Base-by-base conservation (phyloP, 208 protist genomes). In the Endotrypanum monterogeii region DNA sequence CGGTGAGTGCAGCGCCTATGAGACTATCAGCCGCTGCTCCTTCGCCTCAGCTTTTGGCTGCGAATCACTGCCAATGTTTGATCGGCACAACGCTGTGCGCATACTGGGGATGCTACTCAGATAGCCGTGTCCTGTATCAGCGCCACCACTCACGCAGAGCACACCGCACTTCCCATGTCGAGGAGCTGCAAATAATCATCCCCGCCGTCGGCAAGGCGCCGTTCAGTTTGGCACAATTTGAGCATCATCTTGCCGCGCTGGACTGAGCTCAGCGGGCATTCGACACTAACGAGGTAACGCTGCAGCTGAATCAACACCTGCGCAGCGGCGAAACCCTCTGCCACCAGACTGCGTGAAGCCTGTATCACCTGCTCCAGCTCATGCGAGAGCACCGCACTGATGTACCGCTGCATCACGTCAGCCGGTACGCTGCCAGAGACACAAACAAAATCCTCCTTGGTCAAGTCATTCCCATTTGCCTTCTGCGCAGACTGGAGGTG, bases 401-500 rank as follows among this genome's bases (percentile, higher is more conserved):
- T 69, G 79, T 94, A 97, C 5, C 30, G 39, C 9, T 84, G 35
- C 78, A 96, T 78, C 57, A 86, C 69, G 9, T 80, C 76, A 23
- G 68, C 58, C 16, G 97, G 97, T 12, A 99, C 83, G 35, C 77
- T 80, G 14, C 96, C 96, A 9, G 97, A 92, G 8, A 98, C 86
- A 50, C 85, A 74, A 11, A 94, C 85, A 74, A 99, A 97, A 70
- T 96, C 85, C 44, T 96, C 91, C 11, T 85, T 51, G 5, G 67
- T 72, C 25, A 98, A 76, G 58, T 98, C 88, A 44, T 76, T 78
- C 32, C 92, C 94, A 58, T 82, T 86, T 20, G 96, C 94, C 60
- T 90, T 93, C 32, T 89, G 84, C 16, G 95, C 94, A 0, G 91
- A 96, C 85, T 99, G 98, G 20, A 99, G 83, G 57, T 96, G 89